phyloP scores from a whole-genome alignment of 352 stramenopile genomes.

The Pilasporangium apinafurcum region DNA sequence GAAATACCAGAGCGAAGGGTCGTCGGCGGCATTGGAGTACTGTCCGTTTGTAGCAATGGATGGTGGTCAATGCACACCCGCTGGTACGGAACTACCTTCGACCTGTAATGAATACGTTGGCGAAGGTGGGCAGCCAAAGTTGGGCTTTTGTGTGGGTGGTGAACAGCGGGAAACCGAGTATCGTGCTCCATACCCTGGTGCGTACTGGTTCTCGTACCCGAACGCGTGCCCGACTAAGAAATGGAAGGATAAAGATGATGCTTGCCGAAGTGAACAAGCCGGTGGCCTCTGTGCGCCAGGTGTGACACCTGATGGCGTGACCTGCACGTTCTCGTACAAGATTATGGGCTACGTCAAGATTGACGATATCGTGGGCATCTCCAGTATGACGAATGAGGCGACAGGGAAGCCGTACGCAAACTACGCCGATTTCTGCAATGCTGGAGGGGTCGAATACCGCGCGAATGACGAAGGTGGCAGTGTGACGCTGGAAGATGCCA shows the following conservation, averaged over 20 bases:
- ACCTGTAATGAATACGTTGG: slow-evolving; percentile 15
- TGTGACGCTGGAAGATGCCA: slow-evolving; percentile 28
- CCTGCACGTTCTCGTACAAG: slow-evolving; percentile 68
- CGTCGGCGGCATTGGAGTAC: slow-evolving; percentile 46
- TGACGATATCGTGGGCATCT: slow-evolving; percentile 77
- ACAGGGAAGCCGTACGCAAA: slow-evolving; percentile 36
- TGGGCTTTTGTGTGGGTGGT: slow-evolving; percentile 38
- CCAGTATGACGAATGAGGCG: slow-evolving; percentile 27
- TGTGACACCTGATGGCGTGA: slow-evolving; percentile 42
- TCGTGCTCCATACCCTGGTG: slow-evolving; percentile 46
- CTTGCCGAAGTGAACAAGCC: slow-evolving; percentile 18
- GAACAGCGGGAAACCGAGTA: slow-evolving; percentile 19
- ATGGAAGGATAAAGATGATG: slow-evolving; percentile 29
- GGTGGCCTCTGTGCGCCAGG: slow-evolving; percentile 30
- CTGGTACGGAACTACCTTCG: slow-evolving; percentile 7
- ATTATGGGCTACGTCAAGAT: slow-evolving; percentile 65
- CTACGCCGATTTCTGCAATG: slow-evolving; percentile 65
- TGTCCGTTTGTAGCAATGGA: slow-evolving; percentile 57
- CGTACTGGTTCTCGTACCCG: slow-evolving; percentile 62
- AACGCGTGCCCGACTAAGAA: slow-evolving; percentile 39
- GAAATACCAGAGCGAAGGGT: slow-evolving; percentile 18
- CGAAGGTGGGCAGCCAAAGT: slow-evolving; percentile 1
- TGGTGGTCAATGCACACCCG: slow-evolving; percentile 33
- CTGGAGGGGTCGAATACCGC: slow-evolving; percentile 50
- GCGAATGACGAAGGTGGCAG: slow-evolving; percentile 26